Evolutionary conservation across 1,284 basidiomycete genomes (phyloP), one percentile per base, ranked within the genome.

Genomic region (Vanrija sp.): DNA sequence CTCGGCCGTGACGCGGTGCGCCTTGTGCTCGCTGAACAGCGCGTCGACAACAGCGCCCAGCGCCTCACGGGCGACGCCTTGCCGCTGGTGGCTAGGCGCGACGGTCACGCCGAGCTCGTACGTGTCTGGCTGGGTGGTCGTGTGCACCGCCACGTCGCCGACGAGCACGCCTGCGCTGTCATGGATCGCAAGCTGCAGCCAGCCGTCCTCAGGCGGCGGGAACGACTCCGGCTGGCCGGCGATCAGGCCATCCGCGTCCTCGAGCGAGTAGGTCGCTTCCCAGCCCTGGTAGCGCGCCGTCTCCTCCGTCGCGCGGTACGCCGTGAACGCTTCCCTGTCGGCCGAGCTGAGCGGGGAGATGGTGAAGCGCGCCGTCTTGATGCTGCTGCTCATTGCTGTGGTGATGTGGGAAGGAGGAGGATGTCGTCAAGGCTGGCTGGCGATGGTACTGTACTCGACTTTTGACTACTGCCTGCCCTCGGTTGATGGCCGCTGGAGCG

Each of bases 151-250:
- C 3, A 46, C 23, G 38, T 52, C 51, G 38, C 51, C 51, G 15
- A 52, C 14, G 18, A 52, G 43, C 34, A 14, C 34, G 34, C 34
- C 12, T 23, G 21, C 2, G 2, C 10, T 12, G 9, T 38, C n/a
- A 44, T 52, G 51, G 25, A 52, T 42, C n/a, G 51, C 51, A 1
- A 52, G 34, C 44, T 52, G 51, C 6, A 52, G 38, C 43, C 43
- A 52, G 34, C 12, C 9, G 23, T 25, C 38, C 19, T n/a, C 38
- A 3, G 43, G 44, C n/a, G 51, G 51, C 15, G 44, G 44, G 38
- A 21, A 28, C 16, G 19, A 43, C 9, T 23, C 15, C 6, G 44
- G 51, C 21, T 52, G 51, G 8, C 12, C 16, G 9, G 43, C 23
- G 38, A 52, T 34, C 1, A 52, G 38, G 6, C 3, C 16, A 38